Percentiles rank a stretch among this genome's conserved stretches.
phyloP scores from a whole-genome alignment of 2,329 filamentous ascomycete species.

The Pyrenophora graminea region DNA sequence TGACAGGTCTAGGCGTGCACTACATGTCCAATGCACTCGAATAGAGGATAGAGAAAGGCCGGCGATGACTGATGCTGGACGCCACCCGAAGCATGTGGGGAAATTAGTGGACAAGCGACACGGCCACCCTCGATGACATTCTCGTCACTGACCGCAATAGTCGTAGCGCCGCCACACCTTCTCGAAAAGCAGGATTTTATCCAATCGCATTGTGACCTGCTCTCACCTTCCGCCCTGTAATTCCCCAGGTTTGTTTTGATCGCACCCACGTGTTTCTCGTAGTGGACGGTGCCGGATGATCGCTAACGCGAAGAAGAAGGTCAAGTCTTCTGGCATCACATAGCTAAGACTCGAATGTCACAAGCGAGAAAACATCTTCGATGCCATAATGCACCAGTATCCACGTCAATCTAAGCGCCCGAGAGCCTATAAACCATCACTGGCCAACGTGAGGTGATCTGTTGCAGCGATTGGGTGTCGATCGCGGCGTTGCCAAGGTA shows the following conservation, averaged over 20 bases:
- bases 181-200: constrained; percentile 1
- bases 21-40: too few species aligned
- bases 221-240: constrained; percentile 7
- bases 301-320: constrained; percentile 31
- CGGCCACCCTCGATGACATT: background rate
- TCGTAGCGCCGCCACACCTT: constrained; percentile 1
- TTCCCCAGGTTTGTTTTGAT: background rate
- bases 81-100: background rate
- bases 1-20: too few species aligned
- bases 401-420: constrained; percentile 11
- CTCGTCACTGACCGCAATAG: background rate
- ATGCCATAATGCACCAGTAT: constrained; percentile 19
- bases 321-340: constrained; percentile 18
- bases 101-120: background rate
- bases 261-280: constrained; percentile 8
- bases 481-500: background rate
- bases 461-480: constrained; percentile 10
- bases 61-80: too few species aligned
- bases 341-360: constrained; percentile 11
- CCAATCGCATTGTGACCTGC: constrained; percentile 1
- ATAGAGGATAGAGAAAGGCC: too few species aligned
- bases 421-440: constrained; percentile 1
- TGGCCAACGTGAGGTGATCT: constrained; percentile 17
- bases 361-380: constrained; percentile 11
- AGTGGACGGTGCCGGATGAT: constrained; percentile 4